Evolutionary conservation across 2,329 filamentous ascomycete species (phyloP), one percentile per base, ranked within the genome.

Genomic region (Talaromyces sp.): DNA sequence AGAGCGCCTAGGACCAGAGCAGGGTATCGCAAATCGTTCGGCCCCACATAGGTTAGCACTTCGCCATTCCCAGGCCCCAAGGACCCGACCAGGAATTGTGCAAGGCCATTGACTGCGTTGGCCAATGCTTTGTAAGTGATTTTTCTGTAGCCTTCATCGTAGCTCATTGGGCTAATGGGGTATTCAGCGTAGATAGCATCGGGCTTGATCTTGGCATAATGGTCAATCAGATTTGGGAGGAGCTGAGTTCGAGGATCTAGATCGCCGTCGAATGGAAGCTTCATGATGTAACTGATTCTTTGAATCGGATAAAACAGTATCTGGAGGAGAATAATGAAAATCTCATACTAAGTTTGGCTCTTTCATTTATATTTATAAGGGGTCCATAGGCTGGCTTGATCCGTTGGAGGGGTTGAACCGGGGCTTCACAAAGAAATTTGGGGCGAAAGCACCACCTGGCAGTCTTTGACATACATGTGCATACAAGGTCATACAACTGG

Each of bases 1-100:
- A 75, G 60, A 24, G 73, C 71, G 3, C 67, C 74, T n/a, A 75
- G 49, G 3, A 73, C 56, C 29, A 78, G 41, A 3, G 70, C 63
- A 2, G 66, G 57, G 41, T 77, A 75, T 27, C 76, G 62, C 6
- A 73, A 47, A 58, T 78, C 76, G 48, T 69, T 74, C 2, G 72
- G 70, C 0, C 75, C 76, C 10, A 77, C 56, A 49, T 77, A 78
- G 0, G 75, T 63, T 10, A 77, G 45, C 3, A 68, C 68, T 36
- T 73, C 65, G 4, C 52, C 57, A 49, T 52, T 64, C 19, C 68
- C 65, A 32, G 65, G 58, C 3, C 71, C 71, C 39, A 74, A 65
- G 3, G 62, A 63, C 29, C 66, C 61, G n/a, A 51, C 54, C 29
- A 65, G 24, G 51, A 54, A 61, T 40, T 45, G 52, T 1, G 57